Evolutionary conservation across 495 filamentous ascomycete species (phyloP).

Genomic region (Thermothielavioides terrestris): DNA sequence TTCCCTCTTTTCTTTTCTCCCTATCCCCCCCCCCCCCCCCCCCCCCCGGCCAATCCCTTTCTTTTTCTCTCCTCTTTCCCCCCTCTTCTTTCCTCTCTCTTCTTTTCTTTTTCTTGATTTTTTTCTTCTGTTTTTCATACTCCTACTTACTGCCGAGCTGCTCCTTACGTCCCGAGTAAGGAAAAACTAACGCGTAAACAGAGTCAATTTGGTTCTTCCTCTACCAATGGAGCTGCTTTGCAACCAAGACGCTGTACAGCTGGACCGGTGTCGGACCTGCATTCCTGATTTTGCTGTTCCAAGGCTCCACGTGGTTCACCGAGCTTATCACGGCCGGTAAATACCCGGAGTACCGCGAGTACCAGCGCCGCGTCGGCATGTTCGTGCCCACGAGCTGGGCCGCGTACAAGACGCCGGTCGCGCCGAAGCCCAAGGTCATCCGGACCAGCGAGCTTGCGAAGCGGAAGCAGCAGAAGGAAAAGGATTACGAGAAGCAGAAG

Average conservation of each 20-base stretch:
- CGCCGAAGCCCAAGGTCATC: slow-evolving; percentile 31
- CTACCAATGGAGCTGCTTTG: slow-evolving; percentile 78
- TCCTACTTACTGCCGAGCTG: no score
- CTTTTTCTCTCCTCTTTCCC: no score
- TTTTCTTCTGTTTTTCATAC: no score
- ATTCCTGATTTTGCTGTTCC: slow-evolving; percentile 70
- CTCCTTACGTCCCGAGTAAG: no score
- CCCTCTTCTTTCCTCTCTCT: no score
- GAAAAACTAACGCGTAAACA: no score
- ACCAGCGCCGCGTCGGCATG: slow-evolving; percentile 71
- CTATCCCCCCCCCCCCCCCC: no score
- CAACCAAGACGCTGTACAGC: slow-evolving; percentile 58
- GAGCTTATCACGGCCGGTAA: slow-evolving; percentile 71
- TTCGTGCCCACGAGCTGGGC: slow-evolving; percentile 58
- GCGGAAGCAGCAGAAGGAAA: slow-evolving; percentile 18
- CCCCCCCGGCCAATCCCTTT: no score
- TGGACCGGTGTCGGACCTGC: slow-evolving; percentile 71
- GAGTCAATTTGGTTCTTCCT: slow-evolving; percentile 80
- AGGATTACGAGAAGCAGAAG: slow-evolving; percentile 13
- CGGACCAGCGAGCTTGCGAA: slow-evolving; percentile 41
- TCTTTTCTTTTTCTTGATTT: no score
- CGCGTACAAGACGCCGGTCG: slow-evolving; percentile 26
- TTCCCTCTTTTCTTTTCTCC: no score
- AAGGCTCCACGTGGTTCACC: slow-evolving; percentile 78
- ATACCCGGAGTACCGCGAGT: slow-evolving; percentile 81